Percentiles rank a stretch among this genome's conserved stretches.
Conservation (phyloP, 208 protist species). For the Leishmania gerbilli region DNA sequence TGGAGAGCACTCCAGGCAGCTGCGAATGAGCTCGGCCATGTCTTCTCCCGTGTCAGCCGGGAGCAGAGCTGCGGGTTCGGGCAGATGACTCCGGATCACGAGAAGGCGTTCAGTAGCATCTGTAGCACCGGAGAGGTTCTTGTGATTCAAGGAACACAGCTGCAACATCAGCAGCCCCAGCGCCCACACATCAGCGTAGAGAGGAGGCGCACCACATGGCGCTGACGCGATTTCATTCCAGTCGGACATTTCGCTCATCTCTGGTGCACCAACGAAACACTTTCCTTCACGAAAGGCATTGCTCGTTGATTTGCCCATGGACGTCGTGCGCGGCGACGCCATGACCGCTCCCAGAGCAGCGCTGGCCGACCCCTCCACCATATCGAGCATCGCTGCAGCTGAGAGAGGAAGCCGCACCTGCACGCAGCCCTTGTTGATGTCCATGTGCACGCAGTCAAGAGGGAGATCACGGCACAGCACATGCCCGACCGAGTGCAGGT, state of each 20-base stretch:
- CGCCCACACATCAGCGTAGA: conserved; percentile 21
- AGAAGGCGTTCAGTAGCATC: conserved; percentile 8
- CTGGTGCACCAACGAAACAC: conserved; percentile 8
- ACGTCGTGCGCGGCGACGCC: neutral
- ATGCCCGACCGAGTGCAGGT: conserved; percentile 10
- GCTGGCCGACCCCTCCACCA: neutral
- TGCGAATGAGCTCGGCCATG: conserved; percentile 16
- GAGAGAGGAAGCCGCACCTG: conserved; percentile 25
- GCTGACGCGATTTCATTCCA: neutral
- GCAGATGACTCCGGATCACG: neutral
- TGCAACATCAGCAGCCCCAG: conserved; percentile 18
- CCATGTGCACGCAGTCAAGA: conserved; percentile 9
- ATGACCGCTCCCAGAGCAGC: too few species aligned
- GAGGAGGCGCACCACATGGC: neutral
- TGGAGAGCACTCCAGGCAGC: conserved; percentile 16
- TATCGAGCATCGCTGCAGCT: conserved; percentile 4
- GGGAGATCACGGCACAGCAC: conserved; percentile 22
- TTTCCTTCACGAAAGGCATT: neutral
- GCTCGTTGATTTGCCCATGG: neutral
- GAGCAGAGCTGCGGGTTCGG: conserved; percentile 3
- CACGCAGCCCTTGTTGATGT: conserved; percentile 17
- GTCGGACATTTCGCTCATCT: conserved; percentile 7
- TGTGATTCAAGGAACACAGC: conserved; percentile 20
- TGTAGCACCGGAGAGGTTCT: neutral
- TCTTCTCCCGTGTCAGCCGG: neutral